A percentile compares a stretch with the other conserved stretches of the same genome.
Conservation (phyloP, 257 asterid genomes). For the Solanum boliviense region DNA sequence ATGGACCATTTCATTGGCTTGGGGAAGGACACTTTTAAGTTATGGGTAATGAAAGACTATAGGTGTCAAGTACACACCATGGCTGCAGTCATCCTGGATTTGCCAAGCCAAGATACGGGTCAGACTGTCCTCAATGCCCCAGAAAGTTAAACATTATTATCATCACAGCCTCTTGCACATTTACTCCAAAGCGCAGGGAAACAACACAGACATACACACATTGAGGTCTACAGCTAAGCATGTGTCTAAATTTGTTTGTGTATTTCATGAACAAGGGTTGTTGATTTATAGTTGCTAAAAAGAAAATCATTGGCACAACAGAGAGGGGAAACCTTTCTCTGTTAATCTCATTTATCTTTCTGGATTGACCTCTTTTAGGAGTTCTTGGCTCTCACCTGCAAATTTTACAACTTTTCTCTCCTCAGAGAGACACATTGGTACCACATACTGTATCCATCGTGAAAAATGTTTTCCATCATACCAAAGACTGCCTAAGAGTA, state of each 20-base stretch:
- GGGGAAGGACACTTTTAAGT: too few relatives aligned
- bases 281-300: background rate
- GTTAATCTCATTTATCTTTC: background rate
- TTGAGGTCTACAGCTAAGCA: background rate
- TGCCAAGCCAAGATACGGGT: background rate
- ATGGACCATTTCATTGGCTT: too few relatives aligned
- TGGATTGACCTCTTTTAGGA: background rate
- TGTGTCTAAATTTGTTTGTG: background rate
- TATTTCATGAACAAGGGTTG: background rate
- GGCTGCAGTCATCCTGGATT: background rate
- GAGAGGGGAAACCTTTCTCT: background rate
- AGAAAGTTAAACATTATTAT: too few relatives aligned
- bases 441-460: background rate
- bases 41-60: too few relatives aligned
- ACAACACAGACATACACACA: background rate
- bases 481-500: background rate
- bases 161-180: too few relatives aligned
- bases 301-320: background rate
- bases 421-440: background rate
- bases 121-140: background rate
- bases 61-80: too few relatives aligned
- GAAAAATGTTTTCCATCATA: background rate
- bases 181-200: too few relatives aligned
- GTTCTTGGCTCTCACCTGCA: background rate
- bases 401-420: background rate